phyloP scores from a whole-genome alignment of 306 rosid genomes.

The Inga leiocalycina region DNA sequence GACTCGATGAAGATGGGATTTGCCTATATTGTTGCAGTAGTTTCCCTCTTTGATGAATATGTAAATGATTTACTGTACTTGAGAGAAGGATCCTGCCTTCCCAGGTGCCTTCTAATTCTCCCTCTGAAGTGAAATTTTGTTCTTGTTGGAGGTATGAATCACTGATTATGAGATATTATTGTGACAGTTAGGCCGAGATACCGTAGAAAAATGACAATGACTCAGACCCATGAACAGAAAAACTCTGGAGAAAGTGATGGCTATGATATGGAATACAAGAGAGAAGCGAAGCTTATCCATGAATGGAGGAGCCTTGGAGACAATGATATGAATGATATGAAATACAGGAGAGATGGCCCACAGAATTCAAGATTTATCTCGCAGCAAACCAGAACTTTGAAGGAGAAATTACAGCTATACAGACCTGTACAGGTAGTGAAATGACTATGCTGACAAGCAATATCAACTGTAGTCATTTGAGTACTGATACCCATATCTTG shows the following conservation, averaged over 20 bases:
- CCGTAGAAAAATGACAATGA: conserved; percentile 39
- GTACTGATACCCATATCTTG: not conserved
- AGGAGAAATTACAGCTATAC: conserved; percentile 59
- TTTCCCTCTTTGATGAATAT: conserved; percentile 84
- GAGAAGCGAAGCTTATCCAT: conserved; percentile 8
- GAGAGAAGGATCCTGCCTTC: conserved; percentile 86
- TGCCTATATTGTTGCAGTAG: conserved; percentile 65
- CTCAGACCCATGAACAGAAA: conserved; percentile 26
- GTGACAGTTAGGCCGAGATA: conserved; percentile 85
- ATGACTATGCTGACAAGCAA: not conserved
- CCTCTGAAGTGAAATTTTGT: not conserved
- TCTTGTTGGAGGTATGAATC: conserved; percentile 1
- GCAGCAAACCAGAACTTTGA: conserved; percentile 57
- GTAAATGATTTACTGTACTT: conserved; percentile 78
- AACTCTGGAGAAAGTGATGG: conserved; percentile 24
- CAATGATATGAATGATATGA: conserved; percentile 19
- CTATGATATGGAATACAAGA: conserved; percentile 13
- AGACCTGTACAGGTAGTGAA: conserved; percentile 57
- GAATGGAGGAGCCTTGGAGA: conserved; percentile 32
- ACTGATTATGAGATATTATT: conserved; percentile 37
- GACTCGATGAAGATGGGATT: conserved; percentile 66
- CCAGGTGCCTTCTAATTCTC: conserved; percentile 50
- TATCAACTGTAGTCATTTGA: not conserved
- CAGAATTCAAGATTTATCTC: conserved; percentile 39
- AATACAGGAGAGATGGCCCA: conserved; percentile 38